Conservation (phyloP, 768 basidiomycete species). For the Lactarius quietus region DNA sequence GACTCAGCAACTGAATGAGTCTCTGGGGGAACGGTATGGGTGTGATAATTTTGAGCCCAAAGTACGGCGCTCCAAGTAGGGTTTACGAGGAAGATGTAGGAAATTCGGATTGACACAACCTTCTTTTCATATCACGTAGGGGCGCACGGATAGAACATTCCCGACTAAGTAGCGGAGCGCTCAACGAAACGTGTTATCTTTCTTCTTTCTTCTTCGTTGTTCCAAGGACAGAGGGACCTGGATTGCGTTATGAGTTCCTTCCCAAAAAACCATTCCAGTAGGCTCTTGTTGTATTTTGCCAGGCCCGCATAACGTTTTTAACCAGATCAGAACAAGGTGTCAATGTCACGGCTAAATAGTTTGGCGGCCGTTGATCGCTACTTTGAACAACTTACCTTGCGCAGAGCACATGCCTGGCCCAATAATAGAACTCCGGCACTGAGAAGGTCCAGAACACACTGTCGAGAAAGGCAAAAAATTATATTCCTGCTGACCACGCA, state of each 20-base stretch:
- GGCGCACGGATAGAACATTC: background rate
- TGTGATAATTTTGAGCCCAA: background rate
- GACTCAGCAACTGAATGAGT: background rate
- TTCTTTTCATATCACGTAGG: background rate
- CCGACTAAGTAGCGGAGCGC: constrained; percentile 6
- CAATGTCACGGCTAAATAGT: background rate
- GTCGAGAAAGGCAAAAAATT: background rate
- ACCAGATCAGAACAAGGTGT: background rate
- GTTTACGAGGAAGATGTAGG: too few species aligned
- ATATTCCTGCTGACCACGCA: background rate
- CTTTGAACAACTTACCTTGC: background rate
- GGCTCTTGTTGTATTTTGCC: background rate
- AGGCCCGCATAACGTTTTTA: background rate
- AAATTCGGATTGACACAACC: background rate
- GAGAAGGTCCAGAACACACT: background rate
- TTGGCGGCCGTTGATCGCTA: background rate
- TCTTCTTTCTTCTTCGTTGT: background rate
- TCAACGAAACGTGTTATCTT: background rate
- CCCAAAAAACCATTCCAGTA: background rate
- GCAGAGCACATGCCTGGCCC: background rate
- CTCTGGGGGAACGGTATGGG: background rate
- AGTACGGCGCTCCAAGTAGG: background rate
- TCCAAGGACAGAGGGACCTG: background rate
- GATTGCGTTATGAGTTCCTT: background rate
- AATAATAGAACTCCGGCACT: background rate